Conservation (phyloP, 441 rosid species). For the Metrosideros polymorpha region DNA sequence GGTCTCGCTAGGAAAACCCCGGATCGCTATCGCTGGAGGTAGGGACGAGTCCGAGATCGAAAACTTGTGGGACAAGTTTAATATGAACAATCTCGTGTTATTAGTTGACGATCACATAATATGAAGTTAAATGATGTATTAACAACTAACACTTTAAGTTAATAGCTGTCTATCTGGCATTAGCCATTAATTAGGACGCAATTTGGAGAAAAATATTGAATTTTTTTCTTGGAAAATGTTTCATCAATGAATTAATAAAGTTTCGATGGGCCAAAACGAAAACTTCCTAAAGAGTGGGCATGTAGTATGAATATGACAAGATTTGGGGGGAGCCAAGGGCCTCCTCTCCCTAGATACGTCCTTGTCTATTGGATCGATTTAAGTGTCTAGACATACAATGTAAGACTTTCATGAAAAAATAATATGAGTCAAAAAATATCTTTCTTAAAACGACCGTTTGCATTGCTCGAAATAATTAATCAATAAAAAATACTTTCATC, state of each 20-base stretch:
- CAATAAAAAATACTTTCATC: too few relatives aligned
- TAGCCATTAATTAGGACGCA: neutral
- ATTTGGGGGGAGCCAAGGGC: neutral
- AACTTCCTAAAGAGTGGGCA: neutral
- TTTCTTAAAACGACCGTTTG: neutral
- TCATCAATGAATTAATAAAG: neutral
- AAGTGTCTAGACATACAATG: neutral
- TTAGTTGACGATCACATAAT: neutral
- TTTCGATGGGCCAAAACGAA: neutral
- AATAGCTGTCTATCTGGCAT: neutral
- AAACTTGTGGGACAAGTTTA: neutral
- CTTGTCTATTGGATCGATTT: neutral
- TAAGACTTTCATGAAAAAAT: fast-evolving
- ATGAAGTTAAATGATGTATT: neutral
- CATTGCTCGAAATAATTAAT: too few relatives aligned
- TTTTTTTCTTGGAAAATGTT: fast-evolving
- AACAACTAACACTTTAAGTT: neutral
- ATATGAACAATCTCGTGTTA: neutral
- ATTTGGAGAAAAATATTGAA: neutral
- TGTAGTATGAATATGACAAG: too few relatives aligned
- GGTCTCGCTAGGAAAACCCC: neutral
- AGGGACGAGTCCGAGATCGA: neutral
- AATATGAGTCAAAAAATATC: neutral
- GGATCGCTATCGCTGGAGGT: neutral
- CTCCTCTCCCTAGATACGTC: neutral